Evolutionary conservation across 192 early-diverging fungal genomes (phyloP), one percentile per base, ranked within the genome.

Genomic region (Thamnidium elegans): DNA sequence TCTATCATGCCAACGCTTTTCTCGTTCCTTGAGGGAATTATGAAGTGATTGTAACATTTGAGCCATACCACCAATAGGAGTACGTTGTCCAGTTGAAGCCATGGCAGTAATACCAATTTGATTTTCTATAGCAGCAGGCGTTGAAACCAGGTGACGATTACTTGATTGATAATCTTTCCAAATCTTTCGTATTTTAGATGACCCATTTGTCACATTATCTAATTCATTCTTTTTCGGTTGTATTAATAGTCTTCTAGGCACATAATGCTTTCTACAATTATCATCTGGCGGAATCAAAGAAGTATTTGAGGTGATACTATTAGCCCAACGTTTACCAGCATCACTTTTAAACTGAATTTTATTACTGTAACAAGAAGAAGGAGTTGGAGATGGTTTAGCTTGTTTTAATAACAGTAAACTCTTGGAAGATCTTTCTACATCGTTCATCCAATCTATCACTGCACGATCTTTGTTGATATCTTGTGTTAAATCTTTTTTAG

Each of bases 381-480:
- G 23, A 4, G 46, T 50, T 30, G 47, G 45, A 8, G 60, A 62
- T 0, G 60, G 60, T 62, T 63, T 53, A 0, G 17, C 50, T 23
- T 6, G 39, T 13, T 21, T 45, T 43, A 23, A 17, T 14, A 36
- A 45, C 19, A 59, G 14, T 43, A 45, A 21, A 15, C 20, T 23
- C 23, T 43, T 43, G 4, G 58, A 59, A 23, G 65, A 59, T 43
- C 32, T 46, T 36, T 58, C 52, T 11, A 70, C 53, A 44, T 70
- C 54, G 10, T 62, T 63, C 42, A 70, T 70, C 68, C 68, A 70
- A 47, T 70, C 54, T 5, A 62, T 52, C 8, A 70, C 68, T 21
- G 62, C 68, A 17, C 45, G 39, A 31, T 70, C 61, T 20, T 70
- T 70, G 14, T 44, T 58, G 31, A 11, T 17, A 9, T 19, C 11